Base-by-base conservation (phyloP, 163 green algal species). In the Prototheca cutis region DNA sequence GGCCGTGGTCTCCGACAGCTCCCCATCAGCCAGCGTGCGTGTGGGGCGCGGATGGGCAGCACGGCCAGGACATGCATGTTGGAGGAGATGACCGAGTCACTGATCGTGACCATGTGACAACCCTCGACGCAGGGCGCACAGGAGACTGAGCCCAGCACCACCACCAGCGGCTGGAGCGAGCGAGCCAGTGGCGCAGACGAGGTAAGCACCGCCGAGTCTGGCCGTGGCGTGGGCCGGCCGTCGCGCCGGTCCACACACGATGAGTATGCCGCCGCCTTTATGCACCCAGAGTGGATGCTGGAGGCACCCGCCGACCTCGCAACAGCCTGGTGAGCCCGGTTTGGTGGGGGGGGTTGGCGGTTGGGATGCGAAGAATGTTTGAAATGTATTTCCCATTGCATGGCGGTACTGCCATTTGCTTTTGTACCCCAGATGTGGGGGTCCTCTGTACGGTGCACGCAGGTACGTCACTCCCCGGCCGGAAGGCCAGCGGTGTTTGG, bases 231-330 rank as follows among this genome's bases (percentile, higher is more conserved):
- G 36, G 36, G 36, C 36, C 8, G 13, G 36, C 10, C 36, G 10
- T 13, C 36, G 8, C 36, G 36, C 36, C 36, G 13, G 10, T 47
- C n/a, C 47, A 48, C 40, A 23, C 59, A 34, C 30, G 42, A 31
- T 4, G 24, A 65, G 47, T 92, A 80, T 62, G 76, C 79, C 7
- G 51, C 53, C 13, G 82, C 94, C 76, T 69, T 95, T 21, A 91
- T 92, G 84, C 71, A 80, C 25, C 83, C 82, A 6, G 84, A 95
- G 65, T 96, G 88, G 88, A 78, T 96, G 67, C 76, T 84, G 7
- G 88, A 95, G 24, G 70, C 91, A 23, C 88, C 88, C 19, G 40
- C 52, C 2, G 73, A 89, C 65, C 73, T 95, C 0, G 58, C 29
- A 1, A 68, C 40, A 5, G 68, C 80, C n/a, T 95, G 89, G 88